Conservation (phyloP, 805 yeast species). For the Suhomyces sp. region DNA sequence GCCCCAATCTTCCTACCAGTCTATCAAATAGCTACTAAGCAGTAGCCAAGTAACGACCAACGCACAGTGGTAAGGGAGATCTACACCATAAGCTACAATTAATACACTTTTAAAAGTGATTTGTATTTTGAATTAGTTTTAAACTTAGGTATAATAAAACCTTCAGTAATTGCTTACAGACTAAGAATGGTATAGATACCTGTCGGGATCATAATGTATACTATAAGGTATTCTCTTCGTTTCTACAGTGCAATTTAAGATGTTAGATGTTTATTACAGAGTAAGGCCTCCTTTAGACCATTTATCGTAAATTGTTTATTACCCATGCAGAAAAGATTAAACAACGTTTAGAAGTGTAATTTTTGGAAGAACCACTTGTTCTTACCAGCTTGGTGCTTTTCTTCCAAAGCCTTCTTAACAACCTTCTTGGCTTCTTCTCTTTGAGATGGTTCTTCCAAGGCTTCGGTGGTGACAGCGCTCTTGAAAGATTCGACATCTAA, state of each 20-base stretch:
- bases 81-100: too few relatives aligned
- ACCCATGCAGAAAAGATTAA: conserved; percentile 27
- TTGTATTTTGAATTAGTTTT: too few relatives aligned
- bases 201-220: too few relatives aligned
- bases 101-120: too few relatives aligned
- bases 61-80: too few relatives aligned
- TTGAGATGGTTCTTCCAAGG: conserved; percentile 96
- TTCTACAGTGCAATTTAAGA: background rate
- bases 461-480: conserved; percentile 84
- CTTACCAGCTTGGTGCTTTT: conserved; percentile 99
- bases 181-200: too few relatives aligned
- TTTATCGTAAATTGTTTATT: conserved; percentile 24
- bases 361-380: conserved; percentile 99
- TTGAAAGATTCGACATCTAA: conserved; percentile 96
- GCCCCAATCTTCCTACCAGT: too few relatives aligned
- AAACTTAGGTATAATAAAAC: too few relatives aligned
- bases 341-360: conserved; percentile 68
- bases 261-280: conserved; percentile 3
- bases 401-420: conserved; percentile 98
- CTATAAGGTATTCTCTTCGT: too few relatives aligned
- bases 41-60: too few relatives aligned
- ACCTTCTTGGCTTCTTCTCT: conserved; percentile 98
- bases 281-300: background rate
- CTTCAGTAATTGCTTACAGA: too few relatives aligned
- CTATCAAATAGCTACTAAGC: too few relatives aligned